Percentiles rank a stretch among this genome's conserved stretches.
Conservation (phyloP, 2,329 filamentous ascomycete genomes). For the Myriosclerotinia curreyana region DNA sequence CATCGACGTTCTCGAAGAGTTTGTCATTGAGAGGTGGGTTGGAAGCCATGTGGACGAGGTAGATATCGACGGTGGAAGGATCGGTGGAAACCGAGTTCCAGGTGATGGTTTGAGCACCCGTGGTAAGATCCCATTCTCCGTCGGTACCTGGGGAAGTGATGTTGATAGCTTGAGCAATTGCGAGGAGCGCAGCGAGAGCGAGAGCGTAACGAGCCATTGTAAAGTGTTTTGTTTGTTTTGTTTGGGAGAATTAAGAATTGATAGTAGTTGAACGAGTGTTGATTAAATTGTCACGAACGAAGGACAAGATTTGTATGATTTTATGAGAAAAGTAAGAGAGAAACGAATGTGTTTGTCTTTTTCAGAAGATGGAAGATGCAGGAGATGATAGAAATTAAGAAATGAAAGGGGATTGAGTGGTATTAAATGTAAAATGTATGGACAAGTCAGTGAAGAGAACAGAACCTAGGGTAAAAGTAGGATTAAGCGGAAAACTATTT, state of each 20-base stretch:
- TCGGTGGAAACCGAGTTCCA: constrained; percentile 20
- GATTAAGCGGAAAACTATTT: constrained; percentile 13
- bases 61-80: constrained; percentile 16
- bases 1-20: constrained; percentile 13
- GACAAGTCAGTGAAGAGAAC: not conserved
- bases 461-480: constrained; percentile 1
- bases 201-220: constrained; percentile 22
- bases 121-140: constrained; percentile 18
- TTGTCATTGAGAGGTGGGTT: constrained; percentile 15
- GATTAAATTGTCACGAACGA: constrained; percentile 17
- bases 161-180: constrained; percentile 22
- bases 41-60: constrained; percentile 19
- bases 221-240: not conserved
- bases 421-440: constrained; percentile 10
- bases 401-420: constrained; percentile 2
- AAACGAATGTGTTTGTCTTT: constrained; percentile 19
- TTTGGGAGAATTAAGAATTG: constrained; percentile 5
- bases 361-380: constrained; percentile 14
- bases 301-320: constrained; percentile 11
- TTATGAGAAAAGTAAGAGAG: constrained; percentile 2
- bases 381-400: constrained; percentile 6
- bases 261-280: constrained; percentile 9
- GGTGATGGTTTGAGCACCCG: constrained; percentile 17
- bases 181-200: constrained; percentile 18
- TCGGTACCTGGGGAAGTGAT: constrained; percentile 19